Evolutionary conservation across 352 stramenopile genomes (phyloP).

Genomic region (Globisporangium radiosum): DNA sequence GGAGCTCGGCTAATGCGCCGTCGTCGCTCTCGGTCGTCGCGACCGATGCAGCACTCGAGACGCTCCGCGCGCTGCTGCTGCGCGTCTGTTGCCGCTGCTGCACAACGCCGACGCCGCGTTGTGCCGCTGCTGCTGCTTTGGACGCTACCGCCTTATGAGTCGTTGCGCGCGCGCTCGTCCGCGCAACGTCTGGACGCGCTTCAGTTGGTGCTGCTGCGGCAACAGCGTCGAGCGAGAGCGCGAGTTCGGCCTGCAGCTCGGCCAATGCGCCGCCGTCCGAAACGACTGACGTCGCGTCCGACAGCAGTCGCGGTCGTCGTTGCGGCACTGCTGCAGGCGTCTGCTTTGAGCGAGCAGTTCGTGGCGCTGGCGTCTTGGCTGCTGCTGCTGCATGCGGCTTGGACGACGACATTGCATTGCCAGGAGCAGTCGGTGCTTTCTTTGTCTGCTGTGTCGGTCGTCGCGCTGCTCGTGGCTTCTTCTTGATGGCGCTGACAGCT

Average conservation of each 20-base stretch:
- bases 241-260: slow-evolving; percentile 9
- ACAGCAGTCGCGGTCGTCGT: neutral
- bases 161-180: neutral
- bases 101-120: neutral
- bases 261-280: slow-evolving; percentile 8
- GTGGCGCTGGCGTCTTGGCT: neutral
- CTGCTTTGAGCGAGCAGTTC: neutral
- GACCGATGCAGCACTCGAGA: slow-evolving; percentile 13
- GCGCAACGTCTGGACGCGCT: neutral
- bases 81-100: neutral
- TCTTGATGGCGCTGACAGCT: neutral
- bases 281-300: neutral
- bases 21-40: slow-evolving; percentile 25
- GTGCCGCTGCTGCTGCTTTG: neutral
- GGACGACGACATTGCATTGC: neutral
- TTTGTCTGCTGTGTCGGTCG: neutral
- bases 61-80: neutral
- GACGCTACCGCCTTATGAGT: too few relatives aligned
- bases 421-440: neutral
- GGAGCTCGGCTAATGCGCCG: slow-evolving; percentile 21
- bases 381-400: neutral
- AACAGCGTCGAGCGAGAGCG: slow-evolving; percentile 1
- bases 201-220: neutral
- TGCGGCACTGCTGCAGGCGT: neutral
- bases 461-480: neutral